phyloP scores from a whole-genome alignment of 306 rosid genomes.

The Dryas drummondii region DNA sequence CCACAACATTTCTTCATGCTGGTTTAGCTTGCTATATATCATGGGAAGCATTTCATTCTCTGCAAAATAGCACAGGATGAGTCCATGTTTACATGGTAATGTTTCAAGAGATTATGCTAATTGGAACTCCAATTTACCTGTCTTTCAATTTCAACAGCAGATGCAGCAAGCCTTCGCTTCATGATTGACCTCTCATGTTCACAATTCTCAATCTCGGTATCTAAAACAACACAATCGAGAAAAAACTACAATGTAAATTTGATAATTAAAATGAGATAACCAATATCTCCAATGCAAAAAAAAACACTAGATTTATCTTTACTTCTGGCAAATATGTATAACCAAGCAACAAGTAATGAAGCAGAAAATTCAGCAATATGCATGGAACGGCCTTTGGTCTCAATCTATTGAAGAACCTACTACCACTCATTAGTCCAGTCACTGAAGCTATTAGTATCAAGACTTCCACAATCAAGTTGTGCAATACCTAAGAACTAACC shows the following conservation, averaged over 20 bases:
- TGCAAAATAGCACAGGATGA: conserved; percentile 39
- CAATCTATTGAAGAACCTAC: conserved; percentile 2
- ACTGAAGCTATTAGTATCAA: not conserved
- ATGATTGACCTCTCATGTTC: conserved; percentile 63
- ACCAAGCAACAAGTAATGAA: conserved; percentile 1
- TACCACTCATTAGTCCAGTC: not conserved
- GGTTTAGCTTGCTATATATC: conserved; percentile 27
- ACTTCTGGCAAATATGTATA: not conserved
- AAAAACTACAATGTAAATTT: conserved; percentile 13
- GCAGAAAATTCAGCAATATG: not conserved
- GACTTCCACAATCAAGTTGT: not conserved
- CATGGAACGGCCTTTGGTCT: not conserved
- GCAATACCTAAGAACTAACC: not conserved
- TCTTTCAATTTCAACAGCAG: conserved; percentile 70
- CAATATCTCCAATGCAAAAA: not conserved
- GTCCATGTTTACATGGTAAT: conserved; percentile 2
- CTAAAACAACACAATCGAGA: conserved; percentile 35
- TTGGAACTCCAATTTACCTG: conserved; percentile 48
- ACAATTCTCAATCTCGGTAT: conserved; percentile 71
- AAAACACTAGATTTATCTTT: not conserved
- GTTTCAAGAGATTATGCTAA: not conserved
- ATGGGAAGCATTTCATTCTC: conserved; percentile 97
- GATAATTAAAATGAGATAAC: not conserved
- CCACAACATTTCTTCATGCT: conserved; percentile 10
- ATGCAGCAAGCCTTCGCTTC: conserved; percentile 69